Conservation (phyloP, 371 early-diverging fungal genomes). For the Chytridium lagenaria region DNA sequence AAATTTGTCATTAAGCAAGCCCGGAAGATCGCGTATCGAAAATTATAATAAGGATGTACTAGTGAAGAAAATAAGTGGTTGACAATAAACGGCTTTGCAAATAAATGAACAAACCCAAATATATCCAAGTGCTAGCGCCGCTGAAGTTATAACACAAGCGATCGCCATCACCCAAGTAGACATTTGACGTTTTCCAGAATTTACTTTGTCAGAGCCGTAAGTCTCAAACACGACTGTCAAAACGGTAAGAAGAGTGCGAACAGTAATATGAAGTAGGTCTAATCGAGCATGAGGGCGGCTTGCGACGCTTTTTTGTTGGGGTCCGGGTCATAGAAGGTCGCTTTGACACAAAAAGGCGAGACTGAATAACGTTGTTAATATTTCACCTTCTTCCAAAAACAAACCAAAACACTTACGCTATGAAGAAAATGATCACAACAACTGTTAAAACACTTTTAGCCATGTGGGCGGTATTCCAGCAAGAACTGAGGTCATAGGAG, state of each 20-base stretch:
- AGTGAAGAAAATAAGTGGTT: neutral
- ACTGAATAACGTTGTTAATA: neutral
- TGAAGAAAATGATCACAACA: constrained; percentile 34
- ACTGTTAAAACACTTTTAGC: constrained; percentile 25
- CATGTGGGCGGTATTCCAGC: constrained; percentile 33
- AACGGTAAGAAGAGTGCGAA: constrained; percentile 40
- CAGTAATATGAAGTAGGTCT: constrained; percentile 37
- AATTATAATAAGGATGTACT: constrained; percentile 33
- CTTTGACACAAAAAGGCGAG: constrained; percentile 36
- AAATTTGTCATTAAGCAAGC: constrained; percentile 35
- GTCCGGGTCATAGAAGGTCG: constrained; percentile 54
- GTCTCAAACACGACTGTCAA: constrained; percentile 29
- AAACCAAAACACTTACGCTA: constrained; percentile 28
- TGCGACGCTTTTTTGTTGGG: constrained; percentile 34
- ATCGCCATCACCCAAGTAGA: constrained; percentile 34
- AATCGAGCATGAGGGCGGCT: constrained; percentile 45
- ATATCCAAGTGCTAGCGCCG: constrained; percentile 33
- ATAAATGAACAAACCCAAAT: constrained; percentile 38
- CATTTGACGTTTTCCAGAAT: neutral
- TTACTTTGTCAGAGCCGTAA: neutral
- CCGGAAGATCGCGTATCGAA: constrained; percentile 9
- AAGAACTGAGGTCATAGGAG: constrained; percentile 3
- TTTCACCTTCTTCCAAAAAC: too few species aligned
- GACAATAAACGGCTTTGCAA: neutral
- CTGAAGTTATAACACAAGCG: constrained; percentile 31